Percentiles rank a stretch among this genome's conserved stretches.
phyloP scores from a whole-genome alignment of 345 rosid species.

The Carallia pectinifolia region DNA sequence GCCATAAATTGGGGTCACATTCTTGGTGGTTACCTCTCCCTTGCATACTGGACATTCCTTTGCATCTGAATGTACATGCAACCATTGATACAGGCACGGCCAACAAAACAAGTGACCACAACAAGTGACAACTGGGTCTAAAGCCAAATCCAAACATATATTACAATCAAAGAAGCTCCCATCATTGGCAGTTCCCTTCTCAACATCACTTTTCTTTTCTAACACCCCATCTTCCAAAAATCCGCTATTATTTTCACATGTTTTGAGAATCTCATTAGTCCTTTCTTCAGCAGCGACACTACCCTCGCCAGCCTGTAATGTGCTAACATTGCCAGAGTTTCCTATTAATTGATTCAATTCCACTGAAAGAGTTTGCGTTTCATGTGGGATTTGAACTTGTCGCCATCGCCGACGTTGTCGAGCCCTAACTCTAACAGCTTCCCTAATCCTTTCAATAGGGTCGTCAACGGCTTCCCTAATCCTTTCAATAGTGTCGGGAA shows the following conservation, averaged over 20 bases:
- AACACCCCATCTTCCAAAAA: conserved; percentile 48
- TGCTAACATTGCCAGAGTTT: conserved; percentile 39
- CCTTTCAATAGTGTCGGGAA: conserved; percentile 46
- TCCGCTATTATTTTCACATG: conserved; percentile 65
- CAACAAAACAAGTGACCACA: conserved; percentile 38
- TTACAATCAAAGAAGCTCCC: conserved; percentile 55
- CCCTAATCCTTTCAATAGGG: conserved; percentile 49
- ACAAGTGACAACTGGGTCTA: conserved; percentile 31
- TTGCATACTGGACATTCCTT: conserved; percentile 98
- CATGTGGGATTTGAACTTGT: conserved; percentile 43
- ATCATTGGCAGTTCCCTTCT: conserved; percentile 52
- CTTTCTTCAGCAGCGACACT: conserved; percentile 76
- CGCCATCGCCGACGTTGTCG: conserved; percentile 55
- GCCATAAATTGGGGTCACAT: conserved; percentile 84
- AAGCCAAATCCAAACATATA: conserved; percentile 32
- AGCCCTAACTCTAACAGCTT: conserved; percentile 57
- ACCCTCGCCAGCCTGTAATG: conserved; percentile 85
- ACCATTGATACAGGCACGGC: conserved; percentile 30
- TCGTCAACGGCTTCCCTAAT: conserved; percentile 35
- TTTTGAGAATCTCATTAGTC: conserved; percentile 51
- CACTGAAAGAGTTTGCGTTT: conserved; percentile 47
- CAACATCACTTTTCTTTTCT: conserved; percentile 54
- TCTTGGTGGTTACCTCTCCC: conserved; percentile 78
- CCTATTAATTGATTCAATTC: conserved; percentile 59
- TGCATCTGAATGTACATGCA: conserved; percentile 56